Evolutionary conservation across 2,329 filamentous ascomycete species (phyloP), one percentile per base, ranked within the genome.

Genomic region (Pyricularia sp.): DNA sequence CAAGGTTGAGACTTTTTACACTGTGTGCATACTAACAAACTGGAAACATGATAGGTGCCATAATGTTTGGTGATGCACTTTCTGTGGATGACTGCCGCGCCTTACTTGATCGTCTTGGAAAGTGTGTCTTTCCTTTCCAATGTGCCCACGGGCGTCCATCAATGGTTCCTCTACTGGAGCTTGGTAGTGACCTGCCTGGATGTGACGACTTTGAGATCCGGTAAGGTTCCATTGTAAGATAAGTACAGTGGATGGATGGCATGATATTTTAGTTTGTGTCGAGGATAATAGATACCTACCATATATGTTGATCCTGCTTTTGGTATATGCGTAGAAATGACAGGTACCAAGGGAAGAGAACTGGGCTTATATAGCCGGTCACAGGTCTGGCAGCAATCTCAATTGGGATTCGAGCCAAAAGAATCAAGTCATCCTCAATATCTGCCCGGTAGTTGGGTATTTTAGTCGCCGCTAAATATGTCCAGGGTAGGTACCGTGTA

Each of bases 61-160:
- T 94, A 72, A 93, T 93, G 89, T 96, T 96, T 75, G 93, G 93
- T 69, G 91, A 96, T 70, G 71, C 76, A 6, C 75, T 94, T 8
- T 79, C 78, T 0, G 67, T 72, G 0, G 74, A 78, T 0, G 81
- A 91, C 68, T 93, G 90, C 69, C 69, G 75, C 10, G 71, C 73
- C 0, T 73, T 94, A 40, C 73, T 93, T 0, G 66, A 65, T 1
- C 78, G 79, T 3, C 75, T 94, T n/a, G 80, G 82, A 0, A 71
- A 70, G 0, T 92, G 88, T 68, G 80, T 79, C 0, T 90, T 93
- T 67, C 90, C 91, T 0, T 94, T 94, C 68, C 87, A 91, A 72
- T 96, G 91, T 74, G 91, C 91, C 1, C 91, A 96, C 77, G 91
- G 91, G 0, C 79, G 87, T 64, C 86, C 86, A 1, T 86, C 83